Base-by-base conservation (phyloP, 345 rosid genomes). In the Lagerstroemia speciosa region DNA sequence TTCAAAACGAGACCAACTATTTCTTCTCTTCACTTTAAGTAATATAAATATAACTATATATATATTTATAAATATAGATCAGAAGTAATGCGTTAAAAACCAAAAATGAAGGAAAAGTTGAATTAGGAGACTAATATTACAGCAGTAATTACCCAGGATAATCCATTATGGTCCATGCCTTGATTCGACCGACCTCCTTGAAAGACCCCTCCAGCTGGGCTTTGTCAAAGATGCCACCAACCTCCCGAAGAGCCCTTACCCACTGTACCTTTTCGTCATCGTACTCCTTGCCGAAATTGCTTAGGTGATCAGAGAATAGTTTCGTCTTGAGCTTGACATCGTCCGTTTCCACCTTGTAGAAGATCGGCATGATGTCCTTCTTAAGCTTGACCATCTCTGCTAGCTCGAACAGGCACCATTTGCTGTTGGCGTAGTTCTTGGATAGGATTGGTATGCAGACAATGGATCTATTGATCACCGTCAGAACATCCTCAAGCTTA, bases 361-460 rank as follows among this genome's bases (percentile, higher is more conserved):
- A 34, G 26, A 68, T 53, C 11, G 64, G 71, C 5, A 68, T 53
- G 48, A 53, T 37, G 45, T 31, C 62, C 12, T 30, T 26, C 52
- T 68, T 53, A 17, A 7, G 29, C 32, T 16, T 24, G 46, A 68
- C 26, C 61, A 68, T 55, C 11, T 15, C 30, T 0, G 19, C 36
- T 1, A 58, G 33, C 15, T 68, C 52, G 9, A 2, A 12, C 0
- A 67, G 70, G 36, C 64, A 55, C 37, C 64, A 68, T 52, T 24
- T 11, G 43, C 64, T 68, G 6, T 15, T 52, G 11, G 52, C 64
- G 0, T 33, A 55, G 16, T 15, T 2, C 27, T 4, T 6, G 24
- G 71, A 55, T 64, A 55, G 55, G 71, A 55, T 4, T 9, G 71
- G 71, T 17, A 68, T 68, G 46, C 19, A 68, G 32, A 68, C 34